phyloP scores from a whole-genome alignment of 2,329 filamentous ascomycete species.

The Aspergillus floridensis region DNA sequence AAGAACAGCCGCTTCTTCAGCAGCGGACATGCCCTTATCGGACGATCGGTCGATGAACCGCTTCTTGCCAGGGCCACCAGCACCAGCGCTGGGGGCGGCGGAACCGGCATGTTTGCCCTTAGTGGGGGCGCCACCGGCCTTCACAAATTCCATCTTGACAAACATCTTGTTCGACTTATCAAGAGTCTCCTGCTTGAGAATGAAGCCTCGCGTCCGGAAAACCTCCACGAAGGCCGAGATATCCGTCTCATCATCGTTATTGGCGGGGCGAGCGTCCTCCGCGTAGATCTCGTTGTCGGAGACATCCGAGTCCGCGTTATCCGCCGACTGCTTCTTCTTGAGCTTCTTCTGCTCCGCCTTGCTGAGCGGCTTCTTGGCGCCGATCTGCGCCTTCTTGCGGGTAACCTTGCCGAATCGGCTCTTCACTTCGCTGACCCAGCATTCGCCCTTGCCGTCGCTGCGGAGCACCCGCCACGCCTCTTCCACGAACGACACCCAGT shows the following conservation, averaged over 20 bases:
- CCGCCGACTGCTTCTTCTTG: constrained; percentile 49
- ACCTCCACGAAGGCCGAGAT: constrained; percentile 84
- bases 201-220: constrained; percentile 74
- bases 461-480: constrained; percentile 89
- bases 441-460: constrained; percentile 78
- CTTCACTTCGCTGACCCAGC: constrained; percentile 98
- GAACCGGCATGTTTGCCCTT: constrained; percentile 66
- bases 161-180: constrained; percentile 97
- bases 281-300: constrained; percentile 56
- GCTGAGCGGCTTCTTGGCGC: constrained; percentile 38
- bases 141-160: constrained; percentile 92
- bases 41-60: constrained; percentile 59
- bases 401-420: constrained; percentile 71
- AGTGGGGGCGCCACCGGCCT: constrained; percentile 65
- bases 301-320: constrained; percentile 40
- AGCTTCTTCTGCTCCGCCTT: constrained; percentile 45
- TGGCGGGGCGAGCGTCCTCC: constrained; percentile 49
- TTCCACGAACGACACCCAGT: constrained; percentile 95
- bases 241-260: constrained; percentile 73
- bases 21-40: constrained; percentile 54
- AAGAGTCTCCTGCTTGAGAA: constrained; percentile 70
- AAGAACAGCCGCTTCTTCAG: constrained; percentile 67
- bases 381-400: constrained; percentile 42
- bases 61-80: constrained; percentile 40
- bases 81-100: constrained; percentile 27